Percentiles rank a stretch among this genome's conserved stretches.
These are phyloP conservation scores for Keqinozyma sinolaborantium DNA, from an alignment of 1,139 yeast genomes.

Conservation along the genomic window DNA sequence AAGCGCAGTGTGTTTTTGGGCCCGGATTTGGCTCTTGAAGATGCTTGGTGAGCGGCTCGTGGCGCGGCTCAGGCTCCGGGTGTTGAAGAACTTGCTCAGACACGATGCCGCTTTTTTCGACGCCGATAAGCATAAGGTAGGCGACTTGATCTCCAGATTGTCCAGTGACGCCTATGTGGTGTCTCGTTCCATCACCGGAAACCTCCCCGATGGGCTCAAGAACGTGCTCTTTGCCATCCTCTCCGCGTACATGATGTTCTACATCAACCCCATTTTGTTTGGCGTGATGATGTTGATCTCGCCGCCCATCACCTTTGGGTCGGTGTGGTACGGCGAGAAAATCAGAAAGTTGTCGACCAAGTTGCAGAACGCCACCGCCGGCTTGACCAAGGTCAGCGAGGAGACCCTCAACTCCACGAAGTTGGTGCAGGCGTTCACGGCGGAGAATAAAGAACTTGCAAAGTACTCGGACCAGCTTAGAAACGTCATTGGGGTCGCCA, in stretches of 20 bases:
- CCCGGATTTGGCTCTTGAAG: constrained; percentile 46
- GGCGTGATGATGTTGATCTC: constrained; percentile 50
- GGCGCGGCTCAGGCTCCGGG: constrained; percentile 45
- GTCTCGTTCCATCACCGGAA: constrained; percentile 42
- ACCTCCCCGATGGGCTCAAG: constrained; percentile 47
- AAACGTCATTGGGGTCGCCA: constrained; percentile 40
- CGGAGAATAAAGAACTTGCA: constrained; percentile 40
- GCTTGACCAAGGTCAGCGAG: constrained; percentile 43
- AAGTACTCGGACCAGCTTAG: constrained; percentile 40
- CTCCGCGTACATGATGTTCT: constrained; percentile 46
- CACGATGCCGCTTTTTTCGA: constrained; percentile 53
- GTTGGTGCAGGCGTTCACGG: constrained; percentile 44
- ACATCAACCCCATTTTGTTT: constrained; percentile 42
- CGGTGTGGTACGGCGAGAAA: constrained; percentile 48
- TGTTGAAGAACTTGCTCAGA: constrained; percentile 47
- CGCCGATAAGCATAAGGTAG: constrained; percentile 50
- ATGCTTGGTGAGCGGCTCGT: constrained; percentile 41
- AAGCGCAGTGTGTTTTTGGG: constrained; percentile 48
- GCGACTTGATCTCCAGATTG: constrained; percentile 51
- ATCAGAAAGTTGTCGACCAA: constrained; percentile 41
- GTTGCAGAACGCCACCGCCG: constrained; percentile 46
- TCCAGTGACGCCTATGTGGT: constrained; percentile 55
- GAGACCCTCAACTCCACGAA: constrained; percentile 45
- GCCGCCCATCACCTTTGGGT: constrained; percentile 52
- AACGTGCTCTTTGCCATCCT: constrained; percentile 43